Evolutionary conservation across 441 rosid species (phyloP).

Genomic region (Euphorbia schlechtendalii): DNA sequence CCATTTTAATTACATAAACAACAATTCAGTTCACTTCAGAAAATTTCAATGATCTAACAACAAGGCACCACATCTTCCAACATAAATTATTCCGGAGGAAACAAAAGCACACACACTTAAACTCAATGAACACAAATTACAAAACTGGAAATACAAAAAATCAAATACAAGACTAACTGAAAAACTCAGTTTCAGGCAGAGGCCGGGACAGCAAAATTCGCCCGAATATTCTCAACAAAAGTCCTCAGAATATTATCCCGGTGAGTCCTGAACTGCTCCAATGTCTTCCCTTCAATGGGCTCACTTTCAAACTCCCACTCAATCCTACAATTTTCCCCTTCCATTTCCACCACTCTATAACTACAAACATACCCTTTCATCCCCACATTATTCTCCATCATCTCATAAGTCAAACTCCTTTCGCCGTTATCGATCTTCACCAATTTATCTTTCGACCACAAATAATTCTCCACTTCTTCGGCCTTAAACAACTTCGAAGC

Average conservation of each 20-base stretch:
- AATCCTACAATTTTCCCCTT: conserved; percentile 27
- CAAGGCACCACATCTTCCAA: too few relatives aligned
- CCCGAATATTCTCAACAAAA: neutral
- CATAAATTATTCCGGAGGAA: too few relatives aligned
- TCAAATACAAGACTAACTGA: too few relatives aligned
- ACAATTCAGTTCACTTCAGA: too few relatives aligned
- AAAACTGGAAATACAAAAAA: too few relatives aligned
- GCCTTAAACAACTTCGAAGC: neutral
- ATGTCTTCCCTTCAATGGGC: conserved; percentile 42
- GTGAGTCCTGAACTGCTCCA: conserved; percentile 11
- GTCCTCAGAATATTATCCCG: neutral
- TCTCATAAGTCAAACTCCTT: neutral
- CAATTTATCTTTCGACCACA: neutral
- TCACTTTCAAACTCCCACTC: conserved; percentile 53
- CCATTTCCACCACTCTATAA: conserved; percentile 28
- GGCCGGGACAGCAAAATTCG: neutral
- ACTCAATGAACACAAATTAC: too few relatives aligned
- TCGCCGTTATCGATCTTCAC: neutral
- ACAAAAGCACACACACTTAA: too few relatives aligned
- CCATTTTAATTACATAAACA: too few relatives aligned
- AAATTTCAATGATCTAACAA: too few relatives aligned
- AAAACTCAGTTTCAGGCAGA: too few relatives aligned
- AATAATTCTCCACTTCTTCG: neutral
- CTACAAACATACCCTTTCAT: conserved; percentile 43
- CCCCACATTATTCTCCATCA: conserved; percentile 44